Base-by-base conservation (phyloP, 2,329 filamentous ascomycete genomes). In the Colletotrichum ledebouriae region DNA sequence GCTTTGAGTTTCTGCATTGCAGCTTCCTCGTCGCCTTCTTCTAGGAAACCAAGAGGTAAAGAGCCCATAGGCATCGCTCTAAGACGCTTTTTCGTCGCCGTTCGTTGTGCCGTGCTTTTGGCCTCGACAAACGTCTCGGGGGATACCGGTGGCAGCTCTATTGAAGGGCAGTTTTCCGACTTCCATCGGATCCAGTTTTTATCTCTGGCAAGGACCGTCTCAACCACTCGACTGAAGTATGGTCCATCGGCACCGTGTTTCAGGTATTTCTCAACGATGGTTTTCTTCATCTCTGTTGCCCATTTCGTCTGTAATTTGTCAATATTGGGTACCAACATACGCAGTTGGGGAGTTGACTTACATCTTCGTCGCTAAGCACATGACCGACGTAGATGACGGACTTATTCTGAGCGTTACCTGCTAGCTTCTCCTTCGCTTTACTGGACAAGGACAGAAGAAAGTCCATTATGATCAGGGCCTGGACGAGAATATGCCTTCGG, bases 181-280 rank as follows among this genome's bases (percentile, higher is more conserved):
- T 99, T 99, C 96, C 96, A 99, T 71, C 94, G 91, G 50, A 97
- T 94, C 97, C 97, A 99, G 77, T 98, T 98, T 83, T 98, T 98
- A 79, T 99, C 96, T 71, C 96, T 88, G 25, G 94, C 93, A 34
- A 99, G 87, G 37, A 99, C 95, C 12, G 94, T 98, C 78, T 98
- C 95, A 37, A 99, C 94, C 89, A 98, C 97, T 44, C 96, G 91
- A 80, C 94, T 92, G 79, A 98, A 99, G 79, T 97, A 97, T 71
- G 93, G 92, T 34, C 96, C 96, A 75, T 97, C 94, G 47, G 85
- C 82, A 20, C 93, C 93, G 73, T 90, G 86, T 76, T 92, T 92
- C 64, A 99, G 86, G 78, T 98, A 97, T 68, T 89, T 89, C 67
- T 89, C 89, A 67, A 92, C 92, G 74, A 98, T 97, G 6, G 86